A percentile compares a stretch with the other conserved stretches of the same genome.
phyloP scores from a whole-genome alignment of 352 stramenopile species.

The Phytophthora citrophthora region DNA sequence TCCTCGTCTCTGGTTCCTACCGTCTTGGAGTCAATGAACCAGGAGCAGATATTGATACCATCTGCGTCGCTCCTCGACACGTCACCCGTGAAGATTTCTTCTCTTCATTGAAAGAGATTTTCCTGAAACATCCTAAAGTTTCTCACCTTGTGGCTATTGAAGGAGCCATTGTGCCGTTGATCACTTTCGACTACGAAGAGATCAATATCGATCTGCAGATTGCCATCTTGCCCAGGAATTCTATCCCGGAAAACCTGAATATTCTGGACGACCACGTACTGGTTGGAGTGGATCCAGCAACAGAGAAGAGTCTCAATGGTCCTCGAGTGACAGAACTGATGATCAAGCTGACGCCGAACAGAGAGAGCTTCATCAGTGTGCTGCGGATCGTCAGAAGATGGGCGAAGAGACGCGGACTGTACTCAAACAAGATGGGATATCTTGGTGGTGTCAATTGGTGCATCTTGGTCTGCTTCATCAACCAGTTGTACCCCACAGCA shows the following conservation, averaged over 20 bases:
- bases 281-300: constrained; percentile 84
- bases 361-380: constrained; percentile 89
- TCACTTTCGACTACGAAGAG: constrained; percentile 99
- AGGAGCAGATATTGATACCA: constrained; percentile 97
- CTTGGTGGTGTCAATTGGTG: constrained; percentile 99
- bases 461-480: constrained; percentile 98
- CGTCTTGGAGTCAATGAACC: constrained; percentile 97
- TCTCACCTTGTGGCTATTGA: constrained; percentile 85
- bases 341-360: constrained; percentile 90
- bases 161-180: constrained; percentile 95
- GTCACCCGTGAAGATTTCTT: constrained; percentile 98
- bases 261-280: constrained; percentile 92
- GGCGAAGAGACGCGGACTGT: constrained; percentile 94
- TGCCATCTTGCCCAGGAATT: constrained; percentile 92
- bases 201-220: constrained; percentile 99
- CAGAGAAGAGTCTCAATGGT: constrained; percentile 91
- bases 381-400: constrained; percentile 88
- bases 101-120: constrained; percentile 91
- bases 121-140: constrained; percentile 94
- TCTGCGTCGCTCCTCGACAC: constrained; percentile 96
- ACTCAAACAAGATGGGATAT: constrained; percentile 99
- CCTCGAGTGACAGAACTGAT: constrained; percentile 92
- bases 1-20: constrained; percentile 94
- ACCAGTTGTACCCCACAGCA: constrained; percentile 89
- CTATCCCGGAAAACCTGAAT: constrained; percentile 91